Conservation (phyloP, 2,329 filamentous ascomycete species). For the Clonostachys byssicola region DNA sequence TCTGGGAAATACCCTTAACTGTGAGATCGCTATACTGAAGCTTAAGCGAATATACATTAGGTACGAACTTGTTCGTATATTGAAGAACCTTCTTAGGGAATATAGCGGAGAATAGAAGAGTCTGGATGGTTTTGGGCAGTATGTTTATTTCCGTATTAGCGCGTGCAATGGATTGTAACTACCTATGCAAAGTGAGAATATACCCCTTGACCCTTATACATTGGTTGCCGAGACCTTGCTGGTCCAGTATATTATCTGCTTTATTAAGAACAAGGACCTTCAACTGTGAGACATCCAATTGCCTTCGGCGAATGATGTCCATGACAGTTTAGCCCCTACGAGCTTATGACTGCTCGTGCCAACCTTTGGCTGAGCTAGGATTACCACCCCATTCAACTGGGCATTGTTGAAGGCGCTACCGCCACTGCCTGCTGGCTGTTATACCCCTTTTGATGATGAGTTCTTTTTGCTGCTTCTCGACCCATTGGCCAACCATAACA, state of each 20-base stretch:
- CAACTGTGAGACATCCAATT: constrained; percentile 68
- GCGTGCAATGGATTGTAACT: background rate
- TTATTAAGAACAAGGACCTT: constrained; percentile 90
- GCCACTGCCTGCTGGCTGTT: too few relatives aligned
- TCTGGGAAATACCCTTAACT: constrained; percentile 94
- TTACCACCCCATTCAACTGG: too few relatives aligned
- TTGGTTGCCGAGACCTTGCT: constrained; percentile 92
- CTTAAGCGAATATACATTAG: constrained; percentile 80
- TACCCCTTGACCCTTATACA: constrained; percentile 86
- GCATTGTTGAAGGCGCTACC: too few relatives aligned
- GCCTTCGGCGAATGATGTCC: constrained; percentile 75
- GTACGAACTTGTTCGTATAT: constrained; percentile 82
- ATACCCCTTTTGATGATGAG: too few relatives aligned
- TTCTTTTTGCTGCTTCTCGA: too few relatives aligned
- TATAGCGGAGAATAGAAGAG: constrained; percentile 93
- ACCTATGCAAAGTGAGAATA: constrained; percentile 3
- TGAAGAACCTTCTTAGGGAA: constrained; percentile 80
- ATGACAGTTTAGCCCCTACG: constrained; percentile 60
- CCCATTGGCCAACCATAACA: too few relatives aligned
- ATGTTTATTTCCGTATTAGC: constrained; percentile 42
- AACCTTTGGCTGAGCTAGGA: too few relatives aligned
- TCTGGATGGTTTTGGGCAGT: constrained; percentile 72
- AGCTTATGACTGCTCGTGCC: too few relatives aligned
- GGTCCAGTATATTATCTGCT: constrained; percentile 97
- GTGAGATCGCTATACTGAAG: constrained; percentile 88